Evolutionary conservation across 768 basidiomycete species (phyloP).

Genomic region (Trichaptum fuscoviolaceum): DNA sequence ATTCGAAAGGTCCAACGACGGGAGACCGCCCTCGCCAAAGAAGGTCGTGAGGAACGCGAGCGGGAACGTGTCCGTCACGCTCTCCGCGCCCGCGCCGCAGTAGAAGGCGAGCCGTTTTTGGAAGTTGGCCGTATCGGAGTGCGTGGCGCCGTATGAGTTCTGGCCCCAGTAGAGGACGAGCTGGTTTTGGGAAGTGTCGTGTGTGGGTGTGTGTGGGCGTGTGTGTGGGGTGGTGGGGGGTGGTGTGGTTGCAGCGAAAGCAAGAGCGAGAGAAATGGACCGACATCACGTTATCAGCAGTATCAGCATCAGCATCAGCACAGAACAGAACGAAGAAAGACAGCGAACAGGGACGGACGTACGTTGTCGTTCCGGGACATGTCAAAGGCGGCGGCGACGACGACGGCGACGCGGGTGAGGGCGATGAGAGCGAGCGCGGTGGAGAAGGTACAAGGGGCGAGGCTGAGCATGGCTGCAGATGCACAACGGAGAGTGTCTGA

Average conservation of each 20-base stretch:
- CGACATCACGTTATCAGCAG: too few species aligned
- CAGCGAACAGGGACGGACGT: constrained; percentile 16
- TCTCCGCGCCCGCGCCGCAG: constrained; percentile 51
- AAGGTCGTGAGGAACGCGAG: constrained; percentile 58
- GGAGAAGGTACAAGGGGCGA: not conserved
- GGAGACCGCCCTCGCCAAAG: constrained; percentile 52
- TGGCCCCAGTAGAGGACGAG: constrained; percentile 43
- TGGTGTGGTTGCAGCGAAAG: too few species aligned
- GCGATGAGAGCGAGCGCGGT: too few species aligned
- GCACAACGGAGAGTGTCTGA: not conserved
- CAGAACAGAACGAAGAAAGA: not conserved
- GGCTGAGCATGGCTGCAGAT: not conserved
- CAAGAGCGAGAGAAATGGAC: too few species aligned
- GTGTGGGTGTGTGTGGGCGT: too few species aligned
- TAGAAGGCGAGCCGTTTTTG: constrained; percentile 47
- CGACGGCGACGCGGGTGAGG: not conserved
- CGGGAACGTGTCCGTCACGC: constrained; percentile 53
- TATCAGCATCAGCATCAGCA: too few species aligned
- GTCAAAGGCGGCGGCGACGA: constrained; percentile 47
- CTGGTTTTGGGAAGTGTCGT: not conserved
- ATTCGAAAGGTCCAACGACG: constrained; percentile 57
- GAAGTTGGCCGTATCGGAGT: constrained; percentile 38
- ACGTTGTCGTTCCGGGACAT: constrained; percentile 60
- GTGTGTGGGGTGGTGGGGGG: too few species aligned
- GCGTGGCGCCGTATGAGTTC: constrained; percentile 53